Percentiles rank a stretch among this genome's conserved stretches.
phyloP scores from a whole-genome alignment of 208 protist genomes.

The Trypanosomatidae sp. region DNA sequence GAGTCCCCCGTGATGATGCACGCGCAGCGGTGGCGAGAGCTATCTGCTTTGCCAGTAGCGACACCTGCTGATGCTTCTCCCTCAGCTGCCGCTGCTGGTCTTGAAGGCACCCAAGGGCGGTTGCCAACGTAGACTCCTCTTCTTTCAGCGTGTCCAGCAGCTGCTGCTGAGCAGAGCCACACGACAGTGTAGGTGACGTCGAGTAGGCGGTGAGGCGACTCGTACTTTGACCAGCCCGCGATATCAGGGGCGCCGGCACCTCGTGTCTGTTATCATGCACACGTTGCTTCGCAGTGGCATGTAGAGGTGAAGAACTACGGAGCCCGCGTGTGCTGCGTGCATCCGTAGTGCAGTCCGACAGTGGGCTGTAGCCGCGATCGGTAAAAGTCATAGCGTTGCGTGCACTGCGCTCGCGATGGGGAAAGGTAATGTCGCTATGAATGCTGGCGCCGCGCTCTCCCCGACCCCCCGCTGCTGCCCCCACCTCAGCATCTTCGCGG shows the following conservation, averaged over 20 bases:
- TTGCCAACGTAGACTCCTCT: conserved; percentile 25
- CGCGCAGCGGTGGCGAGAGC: not conserved
- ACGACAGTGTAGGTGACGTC: conserved; percentile 6
- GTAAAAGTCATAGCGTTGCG: not conserved
- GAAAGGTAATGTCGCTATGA: not conserved
- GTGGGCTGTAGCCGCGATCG: not conserved
- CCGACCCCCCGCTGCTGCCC: too few relatives aligned
- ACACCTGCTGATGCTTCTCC: conserved; percentile 18
- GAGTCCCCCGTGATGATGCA: not conserved
- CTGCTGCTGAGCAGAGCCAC: conserved; percentile 19
- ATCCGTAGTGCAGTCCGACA: not conserved
- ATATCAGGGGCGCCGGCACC: not conserved
- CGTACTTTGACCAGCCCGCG: not conserved
- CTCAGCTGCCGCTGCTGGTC: conserved; percentile 24
- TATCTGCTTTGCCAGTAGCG: conserved; percentile 1
- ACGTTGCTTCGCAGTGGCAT: too few relatives aligned
- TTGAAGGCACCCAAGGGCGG: conserved; percentile 24
- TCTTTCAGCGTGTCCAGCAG: conserved; percentile 24
- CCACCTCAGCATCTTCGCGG: not conserved
- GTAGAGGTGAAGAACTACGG: not conserved
- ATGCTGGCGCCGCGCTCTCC: not conserved
- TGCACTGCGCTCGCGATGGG: not conserved
- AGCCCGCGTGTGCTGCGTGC: conserved; percentile 1
- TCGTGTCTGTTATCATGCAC: not conserved
- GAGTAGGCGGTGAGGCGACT: conserved; percentile 7